These are phyloP conservation scores for Ustulina deusta DNA, from an alignment of 2,329 filamentous ascomycete genomes.

Conservation along the genomic window DNA sequence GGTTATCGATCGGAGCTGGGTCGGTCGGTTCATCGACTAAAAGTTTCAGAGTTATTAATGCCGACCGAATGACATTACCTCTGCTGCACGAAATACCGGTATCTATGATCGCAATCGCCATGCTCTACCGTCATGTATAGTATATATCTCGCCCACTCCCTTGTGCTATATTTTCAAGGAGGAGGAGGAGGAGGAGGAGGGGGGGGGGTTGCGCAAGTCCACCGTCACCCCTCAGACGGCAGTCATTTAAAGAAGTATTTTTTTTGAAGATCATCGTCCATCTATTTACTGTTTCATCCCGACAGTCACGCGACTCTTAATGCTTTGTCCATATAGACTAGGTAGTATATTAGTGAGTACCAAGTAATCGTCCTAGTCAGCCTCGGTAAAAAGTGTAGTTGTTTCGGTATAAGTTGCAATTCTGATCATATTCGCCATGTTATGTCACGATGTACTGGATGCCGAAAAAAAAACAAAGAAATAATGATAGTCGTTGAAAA, in stretches of 20 bases:
- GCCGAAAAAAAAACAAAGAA: neutral
- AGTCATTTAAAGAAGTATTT: neutral
- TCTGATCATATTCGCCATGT: neutral
- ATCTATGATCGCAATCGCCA: neutral
- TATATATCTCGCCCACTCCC: neutral
- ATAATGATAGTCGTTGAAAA: no score
- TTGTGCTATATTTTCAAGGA: neutral
- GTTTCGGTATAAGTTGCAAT: neutral
- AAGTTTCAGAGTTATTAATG: conserved; percentile 26
- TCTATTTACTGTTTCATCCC: neutral
- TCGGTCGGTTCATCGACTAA: no score
- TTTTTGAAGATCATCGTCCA: neutral
- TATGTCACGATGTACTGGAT: no score
- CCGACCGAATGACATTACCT: neutral
- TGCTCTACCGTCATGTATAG: neutral
- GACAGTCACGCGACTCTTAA: conserved; percentile 5
- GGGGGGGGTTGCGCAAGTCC: neutral
- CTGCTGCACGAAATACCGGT: neutral
- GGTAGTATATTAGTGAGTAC: neutral
- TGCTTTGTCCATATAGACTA: neutral
- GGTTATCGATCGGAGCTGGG: conserved; percentile 6
- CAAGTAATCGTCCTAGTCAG: conserved; percentile 1
- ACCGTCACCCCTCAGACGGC: neutral
- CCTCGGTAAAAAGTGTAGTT: neutral
- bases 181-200: no score